These are phyloP conservation scores for Rachicladosporium sp. DNA, from an alignment of 2,329 filamentous ascomycete species.

Conservation along the genomic window DNA sequence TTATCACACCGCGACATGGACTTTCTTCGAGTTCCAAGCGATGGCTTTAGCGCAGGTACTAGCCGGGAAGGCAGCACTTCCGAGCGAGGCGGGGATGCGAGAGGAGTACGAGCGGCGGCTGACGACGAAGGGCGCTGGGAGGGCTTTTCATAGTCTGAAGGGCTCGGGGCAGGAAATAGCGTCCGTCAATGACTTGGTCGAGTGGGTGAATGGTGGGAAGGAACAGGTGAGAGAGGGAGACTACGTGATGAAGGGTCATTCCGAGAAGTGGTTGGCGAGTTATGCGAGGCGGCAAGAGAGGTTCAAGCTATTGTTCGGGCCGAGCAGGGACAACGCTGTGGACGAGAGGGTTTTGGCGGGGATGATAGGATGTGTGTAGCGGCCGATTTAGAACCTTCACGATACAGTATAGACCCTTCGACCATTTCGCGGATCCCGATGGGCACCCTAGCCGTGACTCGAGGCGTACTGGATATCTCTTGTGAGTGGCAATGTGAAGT, in stretches of 20 bases:
- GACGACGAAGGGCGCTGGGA: constrained; percentile 27
- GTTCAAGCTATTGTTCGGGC: constrained; percentile 18
- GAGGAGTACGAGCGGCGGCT: constrained; percentile 28
- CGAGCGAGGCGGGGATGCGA: constrained; percentile 31
- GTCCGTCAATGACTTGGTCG: constrained; percentile 29
- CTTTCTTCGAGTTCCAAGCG: constrained; percentile 58
- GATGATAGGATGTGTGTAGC: constrained; percentile 2
- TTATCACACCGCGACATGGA: constrained; percentile 55
- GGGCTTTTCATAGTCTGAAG: constrained; percentile 34
- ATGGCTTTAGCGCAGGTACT: constrained; percentile 47
- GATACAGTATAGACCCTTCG: too few relatives aligned
- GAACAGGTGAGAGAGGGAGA: constrained; percentile 8
- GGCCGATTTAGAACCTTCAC: too few relatives aligned
- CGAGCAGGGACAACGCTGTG: constrained; percentile 4
- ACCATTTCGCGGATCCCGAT: too few relatives aligned
- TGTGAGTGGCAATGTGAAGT: too few relatives aligned
- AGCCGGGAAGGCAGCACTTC: constrained; percentile 38
- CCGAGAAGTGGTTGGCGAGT: constrained; percentile 23
- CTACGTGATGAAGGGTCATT: constrained; percentile 23
- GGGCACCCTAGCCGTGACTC: too few relatives aligned
- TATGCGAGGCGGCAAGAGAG: constrained; percentile 23
- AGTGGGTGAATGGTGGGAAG: constrained; percentile 26
- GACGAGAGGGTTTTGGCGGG: constrained; percentile 1
- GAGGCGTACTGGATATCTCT: too few relatives aligned
- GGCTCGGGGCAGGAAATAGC: constrained; percentile 23